Percentiles rank a stretch among this genome's conserved stretches.
phyloP scores from a whole-genome alignment of 768 basidiomycete genomes.

The Suillus variegatus region DNA sequence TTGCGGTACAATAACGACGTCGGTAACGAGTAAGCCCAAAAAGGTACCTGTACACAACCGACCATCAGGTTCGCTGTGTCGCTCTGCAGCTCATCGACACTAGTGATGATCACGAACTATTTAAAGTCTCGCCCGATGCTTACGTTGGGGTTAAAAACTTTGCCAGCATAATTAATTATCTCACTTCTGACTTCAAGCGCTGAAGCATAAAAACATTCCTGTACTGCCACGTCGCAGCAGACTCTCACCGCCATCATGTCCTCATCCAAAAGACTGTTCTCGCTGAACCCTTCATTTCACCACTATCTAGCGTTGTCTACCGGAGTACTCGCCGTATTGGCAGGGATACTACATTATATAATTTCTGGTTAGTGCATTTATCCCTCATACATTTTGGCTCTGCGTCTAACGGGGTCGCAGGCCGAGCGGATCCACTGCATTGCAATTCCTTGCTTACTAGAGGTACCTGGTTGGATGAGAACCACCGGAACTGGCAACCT shows the following conservation, averaged over 20 bases:
- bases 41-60: not conserved
- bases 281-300: conserved; percentile 49
- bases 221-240: conserved; percentile 2
- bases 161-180: not conserved
- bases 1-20: not conserved
- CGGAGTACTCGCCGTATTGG: conserved; percentile 39
- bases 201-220: not conserved
- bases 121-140: not conserved
- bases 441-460: conserved; percentile 70
- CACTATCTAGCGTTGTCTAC: conserved; percentile 47
- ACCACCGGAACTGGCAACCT: conserved; percentile 81
- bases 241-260: conserved; percentile 21
- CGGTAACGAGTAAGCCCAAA: not conserved
- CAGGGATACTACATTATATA: conserved; percentile 44
- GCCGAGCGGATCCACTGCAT: conserved; percentile 69
- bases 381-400: not conserved
- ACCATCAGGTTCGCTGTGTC: not conserved
- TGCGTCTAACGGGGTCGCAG: conserved; percentile 38
- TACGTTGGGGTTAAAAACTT: not conserved
- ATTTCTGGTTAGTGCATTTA: conserved; percentile 43
- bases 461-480: conserved; percentile 78
- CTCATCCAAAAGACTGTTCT: conserved; percentile 28
- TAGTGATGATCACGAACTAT: not conserved
- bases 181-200: not conserved
- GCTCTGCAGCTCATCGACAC: not conserved